These are phyloP conservation scores for Paratrimastix pyriformis DNA, from an alignment of 78 protist species.

Conservation along the genomic window DNA sequence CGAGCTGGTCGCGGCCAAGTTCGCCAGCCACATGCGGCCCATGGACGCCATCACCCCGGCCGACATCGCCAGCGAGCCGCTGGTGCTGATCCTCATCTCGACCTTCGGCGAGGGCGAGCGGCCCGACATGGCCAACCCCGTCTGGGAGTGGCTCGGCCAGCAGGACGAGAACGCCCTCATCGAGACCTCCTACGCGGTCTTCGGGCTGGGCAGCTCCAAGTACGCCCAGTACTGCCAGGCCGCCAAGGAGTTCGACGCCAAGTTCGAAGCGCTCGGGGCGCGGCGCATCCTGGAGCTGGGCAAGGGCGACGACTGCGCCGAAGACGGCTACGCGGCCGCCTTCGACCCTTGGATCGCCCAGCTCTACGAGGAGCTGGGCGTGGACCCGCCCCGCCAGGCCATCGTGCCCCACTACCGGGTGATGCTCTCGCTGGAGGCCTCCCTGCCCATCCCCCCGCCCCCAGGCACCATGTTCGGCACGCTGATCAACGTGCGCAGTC, in stretches of 20 bases:
- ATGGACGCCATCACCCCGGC: too few species aligned
- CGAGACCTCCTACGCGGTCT: background rate
- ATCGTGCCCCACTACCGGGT: background rate
- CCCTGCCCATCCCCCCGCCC: background rate
- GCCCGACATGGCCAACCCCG: constrained; percentile 10
- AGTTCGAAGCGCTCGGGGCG: background rate
- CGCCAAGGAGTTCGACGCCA: background rate
- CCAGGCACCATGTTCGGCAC: constrained; percentile 4
- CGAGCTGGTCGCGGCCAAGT: background rate
- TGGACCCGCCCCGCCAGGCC: background rate
- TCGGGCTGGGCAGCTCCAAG: constrained; percentile 29
- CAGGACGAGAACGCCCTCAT: background rate
- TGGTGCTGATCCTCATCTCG: constrained; percentile 10
- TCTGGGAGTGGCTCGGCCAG: constrained; percentile 20
- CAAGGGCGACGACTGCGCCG: background rate
- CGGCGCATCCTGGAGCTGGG: background rate
- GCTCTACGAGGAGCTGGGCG: too few species aligned
- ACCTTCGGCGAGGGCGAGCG: constrained; percentile 30
- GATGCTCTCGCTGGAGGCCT: background rate
- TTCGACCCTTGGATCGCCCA: background rate
- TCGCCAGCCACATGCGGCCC: too few species aligned
- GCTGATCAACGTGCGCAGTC: background rate
- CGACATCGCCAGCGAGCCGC: background rate
- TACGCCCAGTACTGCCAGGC: too few species aligned
- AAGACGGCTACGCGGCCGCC: background rate